Evolutionary conservation across 805 yeast genomes (phyloP).

Genomic region (Pichia insulana): DNA sequence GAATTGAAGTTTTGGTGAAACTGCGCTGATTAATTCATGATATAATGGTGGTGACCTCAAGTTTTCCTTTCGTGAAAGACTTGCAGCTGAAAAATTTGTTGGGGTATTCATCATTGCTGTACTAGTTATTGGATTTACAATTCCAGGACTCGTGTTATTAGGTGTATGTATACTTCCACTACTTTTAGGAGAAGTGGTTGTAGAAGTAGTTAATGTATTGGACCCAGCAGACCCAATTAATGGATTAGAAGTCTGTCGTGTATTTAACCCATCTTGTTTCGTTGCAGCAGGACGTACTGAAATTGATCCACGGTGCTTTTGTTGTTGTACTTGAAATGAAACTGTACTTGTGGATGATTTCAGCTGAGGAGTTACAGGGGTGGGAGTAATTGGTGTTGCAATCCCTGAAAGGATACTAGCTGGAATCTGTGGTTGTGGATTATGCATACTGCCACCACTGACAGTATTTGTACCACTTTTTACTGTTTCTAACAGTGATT

Average conservation of each 20-base stretch:
- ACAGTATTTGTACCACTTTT: background rate
- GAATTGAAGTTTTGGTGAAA: background rate
- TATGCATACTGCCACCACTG: background rate
- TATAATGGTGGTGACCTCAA: conserved; percentile 3
- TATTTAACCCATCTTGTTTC: conserved; percentile 23
- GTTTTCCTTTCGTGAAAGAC: conserved; percentile 5
- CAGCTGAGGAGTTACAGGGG: conserved; percentile 11
- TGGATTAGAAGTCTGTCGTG: conserved; percentile 22
- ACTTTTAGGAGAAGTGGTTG: background rate
- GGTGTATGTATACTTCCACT: background rate
- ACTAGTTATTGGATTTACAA: conserved; percentile 1
- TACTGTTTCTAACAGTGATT: conserved; percentile 5
- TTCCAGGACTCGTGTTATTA: background rate
- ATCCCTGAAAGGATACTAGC: background rate
- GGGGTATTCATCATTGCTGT: background rate
- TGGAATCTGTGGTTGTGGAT: background rate
- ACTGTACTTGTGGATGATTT: conserved; percentile 24
- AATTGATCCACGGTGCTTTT: conserved; percentile 49
- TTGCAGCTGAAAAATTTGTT: background rate
- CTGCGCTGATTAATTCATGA: background rate
- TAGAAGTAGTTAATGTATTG: conserved; percentile 8
- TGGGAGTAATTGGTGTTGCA: conserved; percentile 6
- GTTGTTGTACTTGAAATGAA: conserved; percentile 39
- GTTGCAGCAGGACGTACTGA: conserved; percentile 43
- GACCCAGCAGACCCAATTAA: too few species aligned